A percentile compares a stretch with the other conserved stretches of the same genome.
Evolutionary conservation across 1,139 yeast species (phyloP).

Genomic region (Suhomyces maxii): DNA sequence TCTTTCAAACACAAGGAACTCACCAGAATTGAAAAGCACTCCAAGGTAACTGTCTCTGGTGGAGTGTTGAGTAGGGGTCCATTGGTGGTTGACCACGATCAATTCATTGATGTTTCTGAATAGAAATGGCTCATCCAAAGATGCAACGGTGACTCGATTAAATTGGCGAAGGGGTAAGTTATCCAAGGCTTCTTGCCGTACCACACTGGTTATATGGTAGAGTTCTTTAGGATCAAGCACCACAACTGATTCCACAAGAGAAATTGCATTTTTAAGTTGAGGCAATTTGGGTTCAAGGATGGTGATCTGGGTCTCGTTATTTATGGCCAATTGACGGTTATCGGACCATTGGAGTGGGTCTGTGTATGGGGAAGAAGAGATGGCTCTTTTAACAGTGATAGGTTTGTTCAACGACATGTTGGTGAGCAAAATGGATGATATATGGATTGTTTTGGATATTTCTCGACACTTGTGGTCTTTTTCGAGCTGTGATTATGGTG

Average conservation of each 20-base stretch:
- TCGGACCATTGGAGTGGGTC: slow-evolving; percentile 42
- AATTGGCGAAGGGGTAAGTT: slow-evolving; percentile 33
- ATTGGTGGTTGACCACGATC: slow-evolving; percentile 35
- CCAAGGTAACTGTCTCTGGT: slow-evolving; percentile 35
- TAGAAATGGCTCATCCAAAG: slow-evolving; percentile 31
- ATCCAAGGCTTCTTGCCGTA: slow-evolving; percentile 31
- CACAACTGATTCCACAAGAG: slow-evolving; percentile 10
- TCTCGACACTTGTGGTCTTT: no score
- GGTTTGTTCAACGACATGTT: background rate
- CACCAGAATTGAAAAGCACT: slow-evolving; percentile 41
- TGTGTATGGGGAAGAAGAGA: slow-evolving; percentile 20
- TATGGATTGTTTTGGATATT: no score
- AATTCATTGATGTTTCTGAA: slow-evolving; percentile 37
- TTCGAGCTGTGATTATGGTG: no score
- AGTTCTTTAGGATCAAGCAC: slow-evolving; percentile 31
- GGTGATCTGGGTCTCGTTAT: slow-evolving; percentile 34
- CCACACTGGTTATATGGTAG: slow-evolving; percentile 27
- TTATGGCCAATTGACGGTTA: slow-evolving; percentile 40
- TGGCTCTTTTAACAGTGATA: slow-evolving; percentile 24
- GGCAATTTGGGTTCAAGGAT: slow-evolving; percentile 45
- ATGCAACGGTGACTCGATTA: slow-evolving; percentile 25
- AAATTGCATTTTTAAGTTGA: slow-evolving; percentile 30
- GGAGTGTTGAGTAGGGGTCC: slow-evolving; percentile 30
- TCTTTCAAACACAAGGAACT: slow-evolving; percentile 34
- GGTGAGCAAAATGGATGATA: background rate